Conservation (phyloP, 768 basidiomycete genomes). For the Podaxis pistillaris region DNA sequence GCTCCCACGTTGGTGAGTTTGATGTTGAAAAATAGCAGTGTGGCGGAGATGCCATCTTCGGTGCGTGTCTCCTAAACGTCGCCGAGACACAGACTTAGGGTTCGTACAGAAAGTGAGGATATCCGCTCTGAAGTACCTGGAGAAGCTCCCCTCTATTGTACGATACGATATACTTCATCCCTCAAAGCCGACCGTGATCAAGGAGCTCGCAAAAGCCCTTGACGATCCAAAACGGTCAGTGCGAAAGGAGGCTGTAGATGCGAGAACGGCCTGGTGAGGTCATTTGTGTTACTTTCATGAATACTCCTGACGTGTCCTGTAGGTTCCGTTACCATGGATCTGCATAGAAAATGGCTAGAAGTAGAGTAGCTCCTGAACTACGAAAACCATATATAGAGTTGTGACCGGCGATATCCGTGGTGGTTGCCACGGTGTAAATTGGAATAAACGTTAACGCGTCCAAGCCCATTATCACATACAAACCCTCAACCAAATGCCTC, state of each 20-base stretch:
- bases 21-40: constrained; percentile 66
- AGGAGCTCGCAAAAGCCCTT: constrained; percentile 68
- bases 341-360: constrained; percentile 17
- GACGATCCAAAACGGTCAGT: constrained; percentile 91
- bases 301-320: constrained; percentile 10
- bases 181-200: constrained; percentile 69
- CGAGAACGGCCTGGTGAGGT: constrained; percentile 31
- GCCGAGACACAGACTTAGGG: constrained; percentile 1
- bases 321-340: constrained; percentile 10
- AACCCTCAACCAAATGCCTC: constrained; percentile 26
- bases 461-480: constrained; percentile 14
- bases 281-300: constrained; percentile 17
- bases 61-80: constrained; percentile 35
- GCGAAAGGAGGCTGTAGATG: constrained; percentile 86
- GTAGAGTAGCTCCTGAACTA: constrained; percentile 16
- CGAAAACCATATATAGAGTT: constrained; percentile 2
- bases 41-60: constrained; percentile 48
- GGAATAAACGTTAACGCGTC: constrained; percentile 8
- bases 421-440: constrained; percentile 12
- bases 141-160: constrained; percentile 68
- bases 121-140: constrained; percentile 74
- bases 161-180: constrained; percentile 85
- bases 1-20: constrained; percentile 65
- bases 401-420: constrained; percentile 13
- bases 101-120: constrained; percentile 65